phyloP scores from a whole-genome alignment of 2,329 filamentous ascomycete genomes.

The Amesomyces nigricolor region DNA sequence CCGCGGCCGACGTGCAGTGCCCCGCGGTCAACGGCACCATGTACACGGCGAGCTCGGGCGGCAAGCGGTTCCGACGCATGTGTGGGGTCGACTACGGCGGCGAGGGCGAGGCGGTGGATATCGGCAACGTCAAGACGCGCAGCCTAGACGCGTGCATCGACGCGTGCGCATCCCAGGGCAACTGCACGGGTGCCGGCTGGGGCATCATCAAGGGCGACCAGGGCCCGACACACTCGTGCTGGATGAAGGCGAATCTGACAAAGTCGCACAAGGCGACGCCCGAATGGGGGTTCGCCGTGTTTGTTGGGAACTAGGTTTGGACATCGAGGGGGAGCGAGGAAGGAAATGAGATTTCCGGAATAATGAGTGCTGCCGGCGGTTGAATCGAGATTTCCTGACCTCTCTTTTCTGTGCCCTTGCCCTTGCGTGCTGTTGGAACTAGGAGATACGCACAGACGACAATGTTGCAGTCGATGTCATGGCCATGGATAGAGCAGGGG shows the following conservation, averaged over 20 bases:
- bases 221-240: slow-evolving; percentile 37
- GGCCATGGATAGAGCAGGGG: too few relatives aligned
- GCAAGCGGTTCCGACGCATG: slow-evolving; percentile 24
- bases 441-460: too few relatives aligned
- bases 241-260: slow-evolving; percentile 37
- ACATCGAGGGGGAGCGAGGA: too few relatives aligned
- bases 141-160: slow-evolving; percentile 42
- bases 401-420: too few relatives aligned
- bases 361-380: neutral
- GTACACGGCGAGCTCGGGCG: slow-evolving; percentile 22
- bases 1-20: slow-evolving; percentile 20
- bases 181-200: slow-evolving; percentile 42
- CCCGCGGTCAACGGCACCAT: slow-evolving; percentile 26
- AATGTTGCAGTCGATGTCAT: too few relatives aligned
- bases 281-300: slow-evolving; percentile 41
- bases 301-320: slow-evolving; percentile 20
- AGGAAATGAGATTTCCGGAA: neutral
- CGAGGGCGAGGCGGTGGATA: slow-evolving; percentile 27
- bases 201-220: slow-evolving; percentile 38
- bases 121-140: slow-evolving; percentile 34
- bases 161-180: slow-evolving; percentile 36
- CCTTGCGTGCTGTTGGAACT: too few relatives aligned
- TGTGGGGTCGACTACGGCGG: slow-evolving; percentile 29
- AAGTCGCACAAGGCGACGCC: slow-evolving; percentile 29
- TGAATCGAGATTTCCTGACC: too few relatives aligned